A percentile compares a stretch with the other conserved stretches of the same genome.
phyloP scores from a whole-genome alignment of 495 filamentous ascomycete species.

The Beverwykella pulmonaria region DNA sequence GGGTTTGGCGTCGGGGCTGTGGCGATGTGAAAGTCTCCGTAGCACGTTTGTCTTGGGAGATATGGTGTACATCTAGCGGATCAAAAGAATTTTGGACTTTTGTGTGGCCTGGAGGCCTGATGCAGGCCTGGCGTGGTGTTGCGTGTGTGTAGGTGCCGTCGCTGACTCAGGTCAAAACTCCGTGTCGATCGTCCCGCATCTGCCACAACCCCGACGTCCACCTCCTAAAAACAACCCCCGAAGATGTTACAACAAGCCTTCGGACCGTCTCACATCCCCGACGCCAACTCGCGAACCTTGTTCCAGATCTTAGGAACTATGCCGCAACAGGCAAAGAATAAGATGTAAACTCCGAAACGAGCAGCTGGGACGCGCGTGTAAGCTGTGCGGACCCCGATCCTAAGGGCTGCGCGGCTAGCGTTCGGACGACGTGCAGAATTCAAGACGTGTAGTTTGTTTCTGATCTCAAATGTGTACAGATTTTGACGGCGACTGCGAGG shows the following conservation, averaged over 20 bases:
- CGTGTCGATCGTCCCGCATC: background rate
- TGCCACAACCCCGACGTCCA: background rate
- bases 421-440: background rate
- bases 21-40: background rate
- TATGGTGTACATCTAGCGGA: background rate
- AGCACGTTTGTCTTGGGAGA: too few relatives aligned
- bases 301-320: background rate
- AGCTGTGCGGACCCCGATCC: background rate
- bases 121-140: background rate
- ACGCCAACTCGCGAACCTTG: background rate
- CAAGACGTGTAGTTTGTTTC: background rate
- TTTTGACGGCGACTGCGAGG: background rate
- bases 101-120: background rate
- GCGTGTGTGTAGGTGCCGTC: background rate
- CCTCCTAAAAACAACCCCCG: too few relatives aligned
- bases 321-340: background rate
- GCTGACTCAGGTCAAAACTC: conserved; percentile 1
- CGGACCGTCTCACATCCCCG: background rate
- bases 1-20: too few relatives aligned
- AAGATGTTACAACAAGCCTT: background rate
- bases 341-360: background rate
- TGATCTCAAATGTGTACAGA: background rate
- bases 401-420: background rate
- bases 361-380: background rate
- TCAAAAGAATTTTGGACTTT: background rate